Percentiles rank a stretch among this genome's conserved stretches.
These are phyloP conservation scores for Cyberlindnera amylophila DNA, from an alignment of 805 yeast genomes.

Conservation along the genomic window DNA sequence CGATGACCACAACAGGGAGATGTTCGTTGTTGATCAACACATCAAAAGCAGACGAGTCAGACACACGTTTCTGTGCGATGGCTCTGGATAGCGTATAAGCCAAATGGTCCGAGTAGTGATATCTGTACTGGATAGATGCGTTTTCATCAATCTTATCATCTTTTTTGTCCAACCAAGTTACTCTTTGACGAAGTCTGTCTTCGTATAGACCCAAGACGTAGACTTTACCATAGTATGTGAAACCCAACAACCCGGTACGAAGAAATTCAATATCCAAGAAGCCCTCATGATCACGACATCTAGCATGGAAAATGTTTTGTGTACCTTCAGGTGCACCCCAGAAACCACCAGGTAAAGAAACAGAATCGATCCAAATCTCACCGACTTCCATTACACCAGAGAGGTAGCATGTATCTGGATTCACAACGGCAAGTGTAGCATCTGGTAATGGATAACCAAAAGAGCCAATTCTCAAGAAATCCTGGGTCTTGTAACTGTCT, in stretches of 20 bases:
- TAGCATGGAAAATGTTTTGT: constrained; percentile 74
- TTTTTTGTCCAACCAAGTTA: constrained; percentile 60
- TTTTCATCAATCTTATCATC: constrained; percentile 12
- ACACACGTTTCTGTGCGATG: constrained; percentile 60
- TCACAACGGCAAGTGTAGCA: constrained; percentile 88
- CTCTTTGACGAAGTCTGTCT: constrained; percentile 79
- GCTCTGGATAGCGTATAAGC: constrained; percentile 79
- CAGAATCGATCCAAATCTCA: constrained; percentile 96
- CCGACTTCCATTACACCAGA: constrained; percentile 81
- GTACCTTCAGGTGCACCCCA: constrained; percentile 72
- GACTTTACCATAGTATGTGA: constrained; percentile 80
- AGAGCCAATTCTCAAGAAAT: constrained; percentile 72
- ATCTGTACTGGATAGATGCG: constrained; percentile 36
- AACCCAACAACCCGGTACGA: constrained; percentile 89
- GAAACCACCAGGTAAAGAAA: constrained; percentile 85
- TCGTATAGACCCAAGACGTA: constrained; percentile 88
- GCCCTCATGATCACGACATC: constrained; percentile 71
- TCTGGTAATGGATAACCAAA: constrained; percentile 95
- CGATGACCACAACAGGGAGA: constrained; percentile 81
- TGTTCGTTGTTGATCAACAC: constrained; percentile 68
- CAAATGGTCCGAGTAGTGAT: constrained; percentile 84
- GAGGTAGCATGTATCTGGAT: constrained; percentile 81
- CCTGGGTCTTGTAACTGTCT: constrained; percentile 41
- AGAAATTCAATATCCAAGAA: constrained; percentile 71
- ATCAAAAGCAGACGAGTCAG: constrained; percentile 91